A percentile compares a stretch with the other conserved stretches of the same genome.
Conservation (phyloP, 441 rosid species). For the Mallotus japonicus region DNA sequence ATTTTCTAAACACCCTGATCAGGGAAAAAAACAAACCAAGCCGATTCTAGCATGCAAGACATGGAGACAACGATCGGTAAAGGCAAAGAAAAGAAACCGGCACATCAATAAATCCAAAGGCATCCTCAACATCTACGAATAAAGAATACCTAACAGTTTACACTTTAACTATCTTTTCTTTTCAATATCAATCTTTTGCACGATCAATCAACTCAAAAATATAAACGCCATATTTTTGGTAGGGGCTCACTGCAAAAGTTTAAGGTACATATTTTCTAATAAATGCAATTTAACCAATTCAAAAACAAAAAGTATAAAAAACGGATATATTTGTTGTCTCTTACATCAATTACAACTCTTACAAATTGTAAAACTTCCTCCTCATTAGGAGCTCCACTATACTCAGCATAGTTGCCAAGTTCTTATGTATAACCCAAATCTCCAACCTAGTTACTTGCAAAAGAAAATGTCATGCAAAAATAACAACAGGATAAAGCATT, state of each 20-base stretch:
- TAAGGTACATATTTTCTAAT: conserved; percentile 13
- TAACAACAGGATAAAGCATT: conserved; percentile 4
- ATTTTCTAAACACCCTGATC: no score
- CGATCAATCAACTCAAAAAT: no score
- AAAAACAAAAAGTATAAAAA: neutral
- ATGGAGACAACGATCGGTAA: no score
- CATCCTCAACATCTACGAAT: no score
- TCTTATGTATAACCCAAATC: conserved; percentile 95
- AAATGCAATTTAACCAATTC: neutral
- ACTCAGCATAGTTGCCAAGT: conserved; percentile 92
- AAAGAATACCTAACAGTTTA: no score
- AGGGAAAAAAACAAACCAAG: no score
- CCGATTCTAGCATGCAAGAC: no score
- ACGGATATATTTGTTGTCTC: conserved; percentile 21
- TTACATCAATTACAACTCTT: conserved; percentile 86
- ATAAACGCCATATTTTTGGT: no score
- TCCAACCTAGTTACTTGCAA: conserved; percentile 60
- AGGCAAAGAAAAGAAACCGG: no score
- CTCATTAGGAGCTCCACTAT: conserved; percentile 95
- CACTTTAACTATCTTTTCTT: no score
- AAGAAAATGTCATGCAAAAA: neutral
- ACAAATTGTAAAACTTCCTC: conserved; percentile 96
- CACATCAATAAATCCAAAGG: no score
- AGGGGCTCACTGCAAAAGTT: conserved; percentile 63
- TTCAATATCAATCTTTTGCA: no score